A percentile compares a stretch with the other conserved stretches of the same genome.
phyloP scores from a whole-genome alignment of 2,329 filamentous ascomycete genomes.

The Atkinsonella texensis region DNA sequence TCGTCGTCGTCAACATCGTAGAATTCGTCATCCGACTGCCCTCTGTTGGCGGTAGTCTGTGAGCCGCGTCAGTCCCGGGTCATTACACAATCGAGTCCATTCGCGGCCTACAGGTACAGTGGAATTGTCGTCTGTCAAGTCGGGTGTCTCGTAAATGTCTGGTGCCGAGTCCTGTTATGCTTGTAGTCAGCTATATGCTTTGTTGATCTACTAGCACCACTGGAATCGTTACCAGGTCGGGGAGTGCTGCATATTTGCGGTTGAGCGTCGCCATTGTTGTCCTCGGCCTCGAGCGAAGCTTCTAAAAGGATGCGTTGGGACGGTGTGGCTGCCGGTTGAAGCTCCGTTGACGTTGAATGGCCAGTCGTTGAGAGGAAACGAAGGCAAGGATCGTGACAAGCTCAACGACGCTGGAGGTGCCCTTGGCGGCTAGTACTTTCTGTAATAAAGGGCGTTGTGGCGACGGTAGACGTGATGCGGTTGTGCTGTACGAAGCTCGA shows the following conservation, averaged over 20 bases:
- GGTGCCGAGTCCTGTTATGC: constrained; percentile 66
- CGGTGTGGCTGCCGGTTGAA: neutral
- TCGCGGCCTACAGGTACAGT: constrained; percentile 58
- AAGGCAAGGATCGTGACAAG: neutral
- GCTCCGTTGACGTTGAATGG: neutral
- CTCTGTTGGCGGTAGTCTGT: constrained; percentile 43
- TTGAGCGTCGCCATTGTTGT: constrained; percentile 44
- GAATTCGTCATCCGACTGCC: constrained; percentile 50
- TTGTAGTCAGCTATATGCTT: constrained; percentile 11
- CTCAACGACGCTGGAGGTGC: neutral
- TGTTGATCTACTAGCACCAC: constrained; percentile 5
- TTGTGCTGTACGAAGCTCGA: too few relatives aligned
- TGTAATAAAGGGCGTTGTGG: neutral
- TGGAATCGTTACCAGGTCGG: constrained; percentile 51
- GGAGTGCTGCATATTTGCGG: constrained; percentile 71
- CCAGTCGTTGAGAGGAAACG: neutral
- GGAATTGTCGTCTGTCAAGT: constrained; percentile 79
- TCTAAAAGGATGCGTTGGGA: neutral
- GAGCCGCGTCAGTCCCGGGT: constrained; percentile 12
- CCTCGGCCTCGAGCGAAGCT: neutral
- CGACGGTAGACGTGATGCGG: too few relatives aligned
- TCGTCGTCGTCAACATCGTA: constrained; percentile 53
- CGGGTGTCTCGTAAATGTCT: constrained; percentile 94
- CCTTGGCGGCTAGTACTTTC: neutral
- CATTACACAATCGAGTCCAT: neutral